phyloP scores from a whole-genome alignment of 768 basidiomycete genomes.

The Boletus subparvulus region DNA sequence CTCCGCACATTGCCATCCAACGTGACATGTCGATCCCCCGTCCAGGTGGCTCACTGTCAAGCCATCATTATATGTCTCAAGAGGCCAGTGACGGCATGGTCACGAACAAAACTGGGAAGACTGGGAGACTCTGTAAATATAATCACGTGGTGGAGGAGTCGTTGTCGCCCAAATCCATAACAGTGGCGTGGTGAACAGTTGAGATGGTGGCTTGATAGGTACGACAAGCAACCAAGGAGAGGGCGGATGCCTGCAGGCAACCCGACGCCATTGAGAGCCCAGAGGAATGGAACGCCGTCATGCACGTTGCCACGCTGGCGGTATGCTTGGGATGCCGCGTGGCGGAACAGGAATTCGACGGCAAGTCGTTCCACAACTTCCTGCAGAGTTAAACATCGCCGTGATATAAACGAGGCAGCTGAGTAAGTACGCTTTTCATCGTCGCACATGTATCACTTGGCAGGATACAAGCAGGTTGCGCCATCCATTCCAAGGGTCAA shows the following conservation, averaged over 20 bases:
- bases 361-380: background rate
- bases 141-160: constrained; percentile 4
- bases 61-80: constrained; percentile 1
- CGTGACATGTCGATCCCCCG: constrained; percentile 24
- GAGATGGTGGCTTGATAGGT: constrained; percentile 22
- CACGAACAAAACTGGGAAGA: constrained; percentile 11
- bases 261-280: constrained; percentile 13
- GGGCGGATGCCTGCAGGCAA: constrained; percentile 8
- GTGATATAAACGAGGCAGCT: constrained; percentile 2
- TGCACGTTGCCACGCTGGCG: constrained; percentile 8
- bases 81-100: constrained; percentile 15
- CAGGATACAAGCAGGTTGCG: background rate
- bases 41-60: constrained; percentile 1
- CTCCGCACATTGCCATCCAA: constrained; percentile 17
- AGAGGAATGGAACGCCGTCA: constrained; percentile 16
- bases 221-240: background rate
- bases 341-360: constrained; percentile 11
- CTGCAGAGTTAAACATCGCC: background rate
- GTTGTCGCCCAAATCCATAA: background rate
- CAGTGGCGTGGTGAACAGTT: constrained; percentile 8
- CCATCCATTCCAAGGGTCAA: constrained; percentile 3
- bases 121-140: background rate
- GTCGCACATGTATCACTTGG: constrained; percentile 4
- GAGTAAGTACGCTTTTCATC: background rate
- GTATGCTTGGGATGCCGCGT: constrained; percentile 8